Percentiles rank a stretch among this genome's conserved stretches.
Conservation (phyloP, 352 stramenopile species). For the Pythium aristosporum region DNA sequence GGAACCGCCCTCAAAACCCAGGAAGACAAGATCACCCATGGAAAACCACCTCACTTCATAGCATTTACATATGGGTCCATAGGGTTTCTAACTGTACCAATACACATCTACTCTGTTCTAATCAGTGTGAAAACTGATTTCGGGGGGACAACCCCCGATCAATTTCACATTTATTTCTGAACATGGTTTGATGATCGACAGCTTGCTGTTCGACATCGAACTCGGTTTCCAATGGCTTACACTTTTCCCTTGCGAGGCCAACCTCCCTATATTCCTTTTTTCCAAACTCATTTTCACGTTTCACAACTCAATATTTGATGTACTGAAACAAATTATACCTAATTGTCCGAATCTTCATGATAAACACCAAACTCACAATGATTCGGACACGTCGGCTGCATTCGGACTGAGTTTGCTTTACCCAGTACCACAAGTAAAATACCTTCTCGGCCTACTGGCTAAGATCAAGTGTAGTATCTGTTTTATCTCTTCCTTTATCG, state of each 20-base stretch:
- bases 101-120: constrained; percentile 92
- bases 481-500: neutral
- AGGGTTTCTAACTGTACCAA: constrained; percentile 88
- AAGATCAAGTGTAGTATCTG: constrained; percentile 3
- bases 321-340: too few relatives aligned
- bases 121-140: constrained; percentile 92
- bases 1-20: neutral
- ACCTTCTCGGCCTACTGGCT: constrained; percentile 86
- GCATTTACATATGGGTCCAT: constrained; percentile 43
- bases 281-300: neutral
- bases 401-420: too few relatives aligned
- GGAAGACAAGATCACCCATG: too few relatives aligned
- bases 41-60: neutral
- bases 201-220: constrained; percentile 30
- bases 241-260: constrained; percentile 10
- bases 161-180: constrained; percentile 89
- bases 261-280: neutral
- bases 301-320: neutral
- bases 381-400: too few relatives aligned
- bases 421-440: neutral
- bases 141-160: constrained; percentile 40
- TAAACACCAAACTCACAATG: too few relatives aligned
- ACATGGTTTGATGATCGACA: constrained; percentile 14
- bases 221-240: constrained; percentile 30
- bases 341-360: too few relatives aligned